Conservation (phyloP, 148 eudicot genomes). For the Nepenthes mirabilis region DNA sequence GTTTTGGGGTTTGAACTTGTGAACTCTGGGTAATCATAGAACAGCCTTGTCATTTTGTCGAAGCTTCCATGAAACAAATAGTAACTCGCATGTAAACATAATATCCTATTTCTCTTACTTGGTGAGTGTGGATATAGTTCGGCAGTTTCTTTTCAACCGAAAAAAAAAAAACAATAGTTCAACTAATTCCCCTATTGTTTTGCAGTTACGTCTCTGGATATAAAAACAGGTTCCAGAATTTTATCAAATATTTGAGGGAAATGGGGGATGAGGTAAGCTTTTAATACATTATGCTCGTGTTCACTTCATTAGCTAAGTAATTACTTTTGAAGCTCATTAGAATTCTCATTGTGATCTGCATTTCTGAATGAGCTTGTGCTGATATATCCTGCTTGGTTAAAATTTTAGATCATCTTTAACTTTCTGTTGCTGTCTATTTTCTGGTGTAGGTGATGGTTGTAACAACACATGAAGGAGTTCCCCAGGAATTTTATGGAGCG, state of each 20-base stretch:
- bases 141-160: too few relatives aligned
- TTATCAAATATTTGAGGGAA: slow-evolving; percentile 81
- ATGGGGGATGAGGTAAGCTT: slow-evolving; percentile 95
- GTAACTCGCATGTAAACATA: too few relatives aligned
- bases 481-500: slow-evolving; percentile 94
- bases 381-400: background rate
- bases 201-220: slow-evolving; percentile 95
- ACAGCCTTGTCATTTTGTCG: too few relatives aligned
- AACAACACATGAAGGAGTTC: slow-evolving; percentile 97
- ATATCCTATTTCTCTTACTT: too few relatives aligned
- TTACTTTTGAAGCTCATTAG: background rate
- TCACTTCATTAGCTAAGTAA: background rate
- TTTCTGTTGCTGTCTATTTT: background rate
- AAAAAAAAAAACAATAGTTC: background rate
- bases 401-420: too few relatives aligned
- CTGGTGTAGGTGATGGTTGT: slow-evolving; percentile 75
- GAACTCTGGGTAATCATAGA: too few relatives aligned
- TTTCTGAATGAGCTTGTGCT: background rate
- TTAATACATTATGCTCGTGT: background rate
- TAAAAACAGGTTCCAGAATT: slow-evolving; percentile 93
- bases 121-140: too few relatives aligned
- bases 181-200: slow-evolving; percentile 5
- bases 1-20: too few relatives aligned
- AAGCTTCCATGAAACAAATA: too few relatives aligned
- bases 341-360: background rate